Percentiles rank a stretch among this genome's conserved stretches.
phyloP scores from a whole-genome alignment of 2,329 filamentous ascomycete genomes.

The Alternaria gaisen region DNA sequence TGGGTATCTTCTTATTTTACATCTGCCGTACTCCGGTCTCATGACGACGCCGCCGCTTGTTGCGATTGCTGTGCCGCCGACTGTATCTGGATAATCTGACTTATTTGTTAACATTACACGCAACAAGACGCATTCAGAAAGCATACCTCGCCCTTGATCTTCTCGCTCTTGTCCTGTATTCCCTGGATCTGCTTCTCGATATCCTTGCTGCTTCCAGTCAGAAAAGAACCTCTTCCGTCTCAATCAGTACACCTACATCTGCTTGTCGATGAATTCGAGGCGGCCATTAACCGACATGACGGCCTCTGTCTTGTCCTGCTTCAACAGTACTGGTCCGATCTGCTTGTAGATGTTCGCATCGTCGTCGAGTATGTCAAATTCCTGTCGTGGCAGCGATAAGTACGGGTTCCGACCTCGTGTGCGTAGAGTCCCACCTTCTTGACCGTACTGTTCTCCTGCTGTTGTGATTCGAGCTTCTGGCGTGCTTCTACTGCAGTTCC shows the following conservation, averaged over 20 bases:
- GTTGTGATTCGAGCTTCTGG: constrained; percentile 92
- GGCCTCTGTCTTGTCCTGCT: constrained; percentile 92
- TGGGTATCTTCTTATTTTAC: constrained; percentile 13
- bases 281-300: constrained; percentile 89
- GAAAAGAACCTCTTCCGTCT: not conserved
- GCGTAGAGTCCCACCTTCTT: constrained; percentile 68
- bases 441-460: constrained; percentile 89
- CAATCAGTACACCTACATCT: constrained; percentile 73
- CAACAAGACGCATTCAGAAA: not conserved
- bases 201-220: constrained; percentile 61
- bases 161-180: constrained; percentile 70
- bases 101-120: constrained; percentile 7
- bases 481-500: constrained; percentile 78
- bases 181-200: constrained; percentile 72
- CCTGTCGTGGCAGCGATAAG: constrained; percentile 59
- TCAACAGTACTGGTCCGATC: constrained; percentile 88
- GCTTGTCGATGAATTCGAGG: constrained; percentile 89
- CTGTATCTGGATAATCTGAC: constrained; percentile 43
- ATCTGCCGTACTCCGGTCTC: not conserved
- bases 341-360: constrained; percentile 95
- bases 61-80: constrained; percentile 36
- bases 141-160: constrained; percentile 69
- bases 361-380: constrained; percentile 81
- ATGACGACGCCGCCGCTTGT: constrained; percentile 25
- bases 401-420: not conserved